These are phyloP conservation scores for Eucalyptus viminalis DNA, from an alignment of 345 rosid species.

Conservation along the genomic window DNA sequence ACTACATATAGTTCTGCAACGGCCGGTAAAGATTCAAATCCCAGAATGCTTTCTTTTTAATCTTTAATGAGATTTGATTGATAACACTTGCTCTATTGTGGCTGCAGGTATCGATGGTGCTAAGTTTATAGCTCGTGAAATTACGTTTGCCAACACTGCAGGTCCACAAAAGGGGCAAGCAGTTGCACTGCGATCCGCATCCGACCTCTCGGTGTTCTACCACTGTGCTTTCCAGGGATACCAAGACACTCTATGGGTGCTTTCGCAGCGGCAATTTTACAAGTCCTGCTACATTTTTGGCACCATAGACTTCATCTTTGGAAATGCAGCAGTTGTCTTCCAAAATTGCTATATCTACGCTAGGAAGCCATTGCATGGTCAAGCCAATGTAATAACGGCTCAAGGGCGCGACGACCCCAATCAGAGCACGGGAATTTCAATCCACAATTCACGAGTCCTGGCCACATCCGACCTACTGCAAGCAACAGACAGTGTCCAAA, in stretches of 20 bases:
- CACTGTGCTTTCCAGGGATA: constrained; percentile 23
- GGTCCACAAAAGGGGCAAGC: constrained; percentile 52
- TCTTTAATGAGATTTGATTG: not conserved
- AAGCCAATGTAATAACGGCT: constrained; percentile 47
- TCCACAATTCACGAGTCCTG: constrained; percentile 37
- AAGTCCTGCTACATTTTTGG: constrained; percentile 26
- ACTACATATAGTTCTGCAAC: constrained; percentile 35
- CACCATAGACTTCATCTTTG: constrained; percentile 62
- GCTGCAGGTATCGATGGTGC: constrained; percentile 28
- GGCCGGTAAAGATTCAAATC: constrained; percentile 3
- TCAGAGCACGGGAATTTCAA: constrained; percentile 49
- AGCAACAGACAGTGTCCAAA: constrained; percentile 2
- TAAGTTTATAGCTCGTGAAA: constrained; percentile 45
- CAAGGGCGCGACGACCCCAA: constrained; percentile 42
- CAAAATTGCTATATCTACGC: constrained; percentile 45
- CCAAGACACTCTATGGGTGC: constrained; percentile 57
- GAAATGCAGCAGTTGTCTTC: constrained; percentile 46
- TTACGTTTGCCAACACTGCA: constrained; percentile 51
- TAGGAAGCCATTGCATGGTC: constrained; percentile 24
- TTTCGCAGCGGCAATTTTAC: constrained; percentile 40
- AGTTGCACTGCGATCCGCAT: constrained; percentile 50
- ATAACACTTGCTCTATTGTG: not conserved
- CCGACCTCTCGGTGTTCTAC: constrained; percentile 35
- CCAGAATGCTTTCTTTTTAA: not conserved
- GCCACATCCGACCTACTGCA: constrained; percentile 19